phyloP scores from a whole-genome alignment of 164 flowering plant genomes.

The Saururus chinensis region DNA sequence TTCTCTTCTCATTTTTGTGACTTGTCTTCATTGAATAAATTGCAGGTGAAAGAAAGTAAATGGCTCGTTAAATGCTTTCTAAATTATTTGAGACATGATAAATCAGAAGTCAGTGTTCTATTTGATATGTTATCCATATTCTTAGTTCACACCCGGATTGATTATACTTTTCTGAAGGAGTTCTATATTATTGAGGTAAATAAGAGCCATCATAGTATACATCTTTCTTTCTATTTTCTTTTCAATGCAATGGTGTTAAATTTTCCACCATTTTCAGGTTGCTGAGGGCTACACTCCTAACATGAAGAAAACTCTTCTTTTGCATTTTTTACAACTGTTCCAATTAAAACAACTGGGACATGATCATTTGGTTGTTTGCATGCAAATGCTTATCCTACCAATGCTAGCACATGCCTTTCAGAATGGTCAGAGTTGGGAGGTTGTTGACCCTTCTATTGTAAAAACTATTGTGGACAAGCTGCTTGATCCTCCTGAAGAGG shows the following conservation, averaged over 20 bases:
- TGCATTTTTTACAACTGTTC: slow-evolving; percentile 75
- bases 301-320: slow-evolving; percentile 72
- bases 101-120: slow-evolving; percentile 74
- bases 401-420: slow-evolving; percentile 95
- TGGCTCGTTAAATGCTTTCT: slow-evolving; percentile 98
- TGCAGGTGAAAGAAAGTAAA: slow-evolving; percentile 98
- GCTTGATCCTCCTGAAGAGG: slow-evolving; percentile 99
- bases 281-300: slow-evolving; percentile 88
- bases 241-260: neutral
- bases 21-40: neutral
- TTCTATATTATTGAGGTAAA: slow-evolving; percentile 93
- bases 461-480: slow-evolving; percentile 95
- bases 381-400: slow-evolving; percentile 99
- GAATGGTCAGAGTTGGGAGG: slow-evolving; percentile 93
- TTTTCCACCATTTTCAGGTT: slow-evolving; percentile 37
- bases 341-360: slow-evolving; percentile 84
- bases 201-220: neutral
- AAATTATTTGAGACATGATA: slow-evolving; percentile 89
- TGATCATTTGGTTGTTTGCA: slow-evolving; percentile 85
- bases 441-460: slow-evolving; percentile 68
- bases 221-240: neutral
- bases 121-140: slow-evolving; percentile 95
- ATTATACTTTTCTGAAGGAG: slow-evolving; percentile 96
- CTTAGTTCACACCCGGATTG: slow-evolving; percentile 77
- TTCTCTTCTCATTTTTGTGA: neutral